These are phyloP conservation scores for Carallia brachiata DNA, from an alignment of 345 rosid species.

Conservation along the genomic window DNA sequence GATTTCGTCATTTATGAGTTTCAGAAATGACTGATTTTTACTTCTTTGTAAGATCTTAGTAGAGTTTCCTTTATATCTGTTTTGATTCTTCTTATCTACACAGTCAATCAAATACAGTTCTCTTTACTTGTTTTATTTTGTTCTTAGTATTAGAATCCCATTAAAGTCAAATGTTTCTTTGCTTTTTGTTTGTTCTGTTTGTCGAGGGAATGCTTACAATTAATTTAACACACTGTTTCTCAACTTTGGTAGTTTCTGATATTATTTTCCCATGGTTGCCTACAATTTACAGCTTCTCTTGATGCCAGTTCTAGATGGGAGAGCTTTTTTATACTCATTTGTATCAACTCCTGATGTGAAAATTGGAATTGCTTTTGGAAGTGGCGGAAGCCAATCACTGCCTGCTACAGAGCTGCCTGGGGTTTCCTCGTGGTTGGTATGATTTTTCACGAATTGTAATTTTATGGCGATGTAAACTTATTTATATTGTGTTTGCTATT, in stretches of 20 bases:
- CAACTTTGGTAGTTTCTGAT: neutral
- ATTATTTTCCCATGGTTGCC: constrained; percentile 5
- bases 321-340: constrained; percentile 81
- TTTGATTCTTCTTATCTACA: too few species aligned
- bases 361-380: constrained; percentile 91
- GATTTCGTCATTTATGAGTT: too few species aligned
- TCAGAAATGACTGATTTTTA: too few species aligned
- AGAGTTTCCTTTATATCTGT: too few species aligned
- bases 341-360: constrained; percentile 76
- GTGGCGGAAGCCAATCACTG: constrained; percentile 93
- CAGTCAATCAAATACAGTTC: too few species aligned
- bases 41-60: too few species aligned
- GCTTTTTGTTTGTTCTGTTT: too few species aligned
- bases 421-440: constrained; percentile 97
- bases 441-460: constrained; percentile 21
- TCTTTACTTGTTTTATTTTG: too few species aligned
- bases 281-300: constrained; percentile 66
- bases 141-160: too few species aligned
- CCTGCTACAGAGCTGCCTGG: constrained; percentile 97
- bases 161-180: too few species aligned
- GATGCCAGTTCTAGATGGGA: constrained; percentile 80
- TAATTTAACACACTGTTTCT: too few species aligned
- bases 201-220: too few species aligned
- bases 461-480: neutral
- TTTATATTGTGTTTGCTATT: neutral